Evolutionary conservation across 2,329 filamentous ascomycete genomes (phyloP).

Genomic region (Chaetomium sp.): DNA sequence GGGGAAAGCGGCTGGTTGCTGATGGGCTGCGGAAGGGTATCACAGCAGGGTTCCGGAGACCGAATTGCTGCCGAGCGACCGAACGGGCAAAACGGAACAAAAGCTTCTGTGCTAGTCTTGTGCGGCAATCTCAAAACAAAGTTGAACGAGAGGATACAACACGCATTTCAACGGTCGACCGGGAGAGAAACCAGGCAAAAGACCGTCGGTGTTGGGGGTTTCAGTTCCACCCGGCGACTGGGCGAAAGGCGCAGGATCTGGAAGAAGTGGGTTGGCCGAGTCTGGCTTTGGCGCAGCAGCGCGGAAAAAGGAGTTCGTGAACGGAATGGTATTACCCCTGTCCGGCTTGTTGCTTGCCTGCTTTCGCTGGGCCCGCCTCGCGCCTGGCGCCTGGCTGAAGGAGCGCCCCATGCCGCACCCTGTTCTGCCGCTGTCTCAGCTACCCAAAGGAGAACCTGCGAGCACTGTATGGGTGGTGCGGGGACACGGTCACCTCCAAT

Average conservation of each 20-base stretch:
- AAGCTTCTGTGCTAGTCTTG: background rate
- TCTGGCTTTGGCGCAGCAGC: background rate
- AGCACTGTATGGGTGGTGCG: slow-evolving; percentile 5
- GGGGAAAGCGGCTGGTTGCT: slow-evolving; percentile 4
- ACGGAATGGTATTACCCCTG: background rate
- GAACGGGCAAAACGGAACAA: slow-evolving; percentile 3
- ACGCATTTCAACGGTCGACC: slow-evolving; percentile 14
- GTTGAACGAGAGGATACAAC: slow-evolving; percentile 21
- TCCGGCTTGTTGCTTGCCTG: background rate
- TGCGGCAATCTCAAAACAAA: slow-evolving; percentile 15
- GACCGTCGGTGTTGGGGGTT: background rate
- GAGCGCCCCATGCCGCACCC: slow-evolving; percentile 4
- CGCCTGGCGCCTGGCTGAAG: background rate
- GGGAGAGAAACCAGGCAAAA: slow-evolving; percentile 5
- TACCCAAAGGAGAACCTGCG: background rate
- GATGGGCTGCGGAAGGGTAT: slow-evolving; percentile 6
- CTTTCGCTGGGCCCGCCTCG: background rate
- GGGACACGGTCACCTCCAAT: background rate
- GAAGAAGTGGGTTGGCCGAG: slow-evolving; percentile 1
- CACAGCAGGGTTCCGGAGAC: background rate
- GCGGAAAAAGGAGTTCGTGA: slow-evolving; percentile 12
- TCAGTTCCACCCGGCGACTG: background rate
- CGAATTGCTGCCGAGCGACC: background rate
- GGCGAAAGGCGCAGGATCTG: background rate
- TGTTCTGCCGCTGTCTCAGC: slow-evolving; percentile 17